A percentile compares a stretch with the other conserved stretches of the same genome.
Conservation (phyloP, 768 basidiomycete genomes). For the Floccularia luteovirens region DNA sequence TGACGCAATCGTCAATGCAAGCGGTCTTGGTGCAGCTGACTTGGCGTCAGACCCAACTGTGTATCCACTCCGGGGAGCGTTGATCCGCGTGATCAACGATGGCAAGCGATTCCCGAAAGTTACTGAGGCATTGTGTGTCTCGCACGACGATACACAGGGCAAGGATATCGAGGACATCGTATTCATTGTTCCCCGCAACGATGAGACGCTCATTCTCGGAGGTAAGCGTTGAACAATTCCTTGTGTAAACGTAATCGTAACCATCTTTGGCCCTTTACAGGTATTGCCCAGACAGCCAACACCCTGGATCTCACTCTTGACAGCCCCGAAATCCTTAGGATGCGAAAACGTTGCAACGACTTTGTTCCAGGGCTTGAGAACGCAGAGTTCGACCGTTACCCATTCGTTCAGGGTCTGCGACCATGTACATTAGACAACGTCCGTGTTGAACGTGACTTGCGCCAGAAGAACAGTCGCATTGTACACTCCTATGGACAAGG, state of each 20-base stretch:
- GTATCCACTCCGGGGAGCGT: constrained; percentile 28
- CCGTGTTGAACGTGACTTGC: constrained; percentile 18
- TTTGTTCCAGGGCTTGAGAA: constrained; percentile 13
- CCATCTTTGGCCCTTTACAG: neutral
- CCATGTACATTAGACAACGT: constrained; percentile 18
- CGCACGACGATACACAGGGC: constrained; percentile 20
- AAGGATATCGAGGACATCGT: constrained; percentile 1
- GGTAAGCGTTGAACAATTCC: neutral
- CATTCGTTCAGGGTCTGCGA: constrained; percentile 19
- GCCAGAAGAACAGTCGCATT: constrained; percentile 6
- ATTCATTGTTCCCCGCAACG: constrained; percentile 5
- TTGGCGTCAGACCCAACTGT: constrained; percentile 23
- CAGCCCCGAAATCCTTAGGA: constrained; percentile 17
- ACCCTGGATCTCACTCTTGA: constrained; percentile 17
- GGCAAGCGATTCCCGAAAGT: constrained; percentile 26
- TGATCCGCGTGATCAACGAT: constrained; percentile 25
- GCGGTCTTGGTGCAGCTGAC: constrained; percentile 21
- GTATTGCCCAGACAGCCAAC: constrained; percentile 5
- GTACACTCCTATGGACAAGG: constrained; percentile 16
- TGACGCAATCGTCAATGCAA: constrained; percentile 25
- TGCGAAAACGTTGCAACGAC: constrained; percentile 11
- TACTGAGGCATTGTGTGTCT: constrained; percentile 21
- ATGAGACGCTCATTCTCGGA: constrained; percentile 3
- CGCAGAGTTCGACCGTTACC: constrained; percentile 16
- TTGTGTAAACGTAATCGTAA: too few relatives aligned